phyloP scores from a whole-genome alignment of 2,329 filamentous ascomycete genomes.

The Aspergillus calidoustus region DNA sequence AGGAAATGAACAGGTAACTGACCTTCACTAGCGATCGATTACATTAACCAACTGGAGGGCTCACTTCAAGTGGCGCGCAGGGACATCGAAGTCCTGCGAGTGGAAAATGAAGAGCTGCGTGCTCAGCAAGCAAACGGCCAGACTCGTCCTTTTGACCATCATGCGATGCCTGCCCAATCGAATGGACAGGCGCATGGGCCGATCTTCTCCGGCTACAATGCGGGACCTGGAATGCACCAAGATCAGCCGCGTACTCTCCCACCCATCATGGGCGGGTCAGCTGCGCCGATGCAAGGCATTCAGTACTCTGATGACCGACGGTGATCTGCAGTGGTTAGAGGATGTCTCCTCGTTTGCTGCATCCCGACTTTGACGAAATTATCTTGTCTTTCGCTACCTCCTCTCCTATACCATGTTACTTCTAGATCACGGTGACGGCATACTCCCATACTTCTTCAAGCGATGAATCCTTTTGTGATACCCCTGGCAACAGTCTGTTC shows the following conservation, averaged over 20 bases:
- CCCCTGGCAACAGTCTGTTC: constrained; percentile 2
- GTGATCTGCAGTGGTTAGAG: constrained; percentile 26
- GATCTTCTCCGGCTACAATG: constrained; percentile 35
- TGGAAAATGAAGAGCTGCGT: constrained; percentile 45
- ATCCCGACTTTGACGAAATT: neutral
- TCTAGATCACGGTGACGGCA: constrained; percentile 27
- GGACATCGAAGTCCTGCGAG: constrained; percentile 43
- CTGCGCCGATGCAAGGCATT: constrained; percentile 55
- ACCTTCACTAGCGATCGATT: constrained; percentile 50
- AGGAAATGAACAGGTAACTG: constrained; percentile 15
- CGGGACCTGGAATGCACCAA: constrained; percentile 34
- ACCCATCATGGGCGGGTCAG: constrained; percentile 51
- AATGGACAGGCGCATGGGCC: constrained; percentile 40
- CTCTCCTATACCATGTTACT: constrained; percentile 15
- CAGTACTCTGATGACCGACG: constrained; percentile 56
- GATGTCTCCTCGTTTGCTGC: neutral
- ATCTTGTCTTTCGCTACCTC: neutral
- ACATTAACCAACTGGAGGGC: constrained; percentile 51
- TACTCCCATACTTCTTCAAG: constrained; percentile 21
- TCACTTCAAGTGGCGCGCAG: constrained; percentile 43
- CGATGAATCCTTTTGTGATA: constrained; percentile 12
- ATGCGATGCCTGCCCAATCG: constrained; percentile 39
- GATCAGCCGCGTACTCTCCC: constrained; percentile 53
- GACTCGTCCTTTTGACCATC: constrained; percentile 42
- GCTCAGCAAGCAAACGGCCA: constrained; percentile 40